Evolutionary conservation across 768 basidiomycete species (phyloP), one percentile per base, ranked within the genome.

Genomic region (Dioszegia hungarica): DNA sequence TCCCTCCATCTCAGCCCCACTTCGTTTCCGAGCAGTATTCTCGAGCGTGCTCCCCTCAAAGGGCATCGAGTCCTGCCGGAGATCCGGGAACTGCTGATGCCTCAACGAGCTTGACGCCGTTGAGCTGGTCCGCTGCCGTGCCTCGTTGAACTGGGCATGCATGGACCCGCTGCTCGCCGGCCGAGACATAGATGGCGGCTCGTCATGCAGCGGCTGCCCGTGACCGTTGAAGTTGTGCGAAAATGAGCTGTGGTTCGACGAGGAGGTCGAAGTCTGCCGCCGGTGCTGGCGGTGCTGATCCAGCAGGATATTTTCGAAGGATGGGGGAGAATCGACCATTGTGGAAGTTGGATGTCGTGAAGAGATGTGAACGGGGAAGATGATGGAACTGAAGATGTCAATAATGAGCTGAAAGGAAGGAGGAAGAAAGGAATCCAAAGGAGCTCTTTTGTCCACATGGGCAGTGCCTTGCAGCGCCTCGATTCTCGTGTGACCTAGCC

Each of bases 41-140:
- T 68, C 64, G 22, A 72, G 39, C 1, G 70, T 72, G 36, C 62
- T 64, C n/a, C n/a, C n/a, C 12, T 64, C 50, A 48, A 62, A 72
- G 11, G 67, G 65, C 6, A 68, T 27, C 10, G 67, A 67, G n/a
- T 72, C 64, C 49, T 72, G 56, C 22, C 63, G 39, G 11, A 43
- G 25, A 3, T 56, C 56, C 14, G 9, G 40, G 33, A 10, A 44
- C 45, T 11, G 44, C 14, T 36, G 57, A 51, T 34, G 24, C 20
- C 37, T 40, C 27, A 31, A 25, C n/a, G 49, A 34, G 44, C 46
- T 51, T 39, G 54, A 24, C 54, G n/a, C n/a, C n/a, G n/a, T n/a
- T n/a, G 50, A 49, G 45, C 45, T 27, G 34, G 49, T 43, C 31
- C 43, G 25, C 28, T 34, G 55, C 41, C 45, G 22, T 17, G 27